Conservation (phyloP, 345 rosid species). For the Citrus inodora region DNA sequence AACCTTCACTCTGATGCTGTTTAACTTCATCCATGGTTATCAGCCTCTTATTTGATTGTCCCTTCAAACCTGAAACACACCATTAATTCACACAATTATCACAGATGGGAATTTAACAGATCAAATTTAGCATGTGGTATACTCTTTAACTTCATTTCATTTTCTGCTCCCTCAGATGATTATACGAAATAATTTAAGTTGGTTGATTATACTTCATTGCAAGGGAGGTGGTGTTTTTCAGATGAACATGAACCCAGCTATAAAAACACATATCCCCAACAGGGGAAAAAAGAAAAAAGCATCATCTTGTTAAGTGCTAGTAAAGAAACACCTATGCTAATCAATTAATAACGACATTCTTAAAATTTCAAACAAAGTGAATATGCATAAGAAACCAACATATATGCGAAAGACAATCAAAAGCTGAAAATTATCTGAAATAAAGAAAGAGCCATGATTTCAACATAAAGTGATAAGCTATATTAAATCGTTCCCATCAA, state of each 20-base stretch:
- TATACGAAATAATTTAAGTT: background rate
- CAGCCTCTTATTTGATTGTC: constrained; percentile 75
- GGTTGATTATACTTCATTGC: background rate
- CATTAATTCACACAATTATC: background rate
- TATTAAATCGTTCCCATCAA: background rate
- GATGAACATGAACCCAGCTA: background rate
- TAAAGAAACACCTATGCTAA: background rate
- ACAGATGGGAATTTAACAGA: background rate
- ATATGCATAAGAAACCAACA: background rate
- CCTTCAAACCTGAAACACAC: constrained; percentile 57
- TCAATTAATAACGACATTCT: background rate
- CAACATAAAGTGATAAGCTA: background rate
- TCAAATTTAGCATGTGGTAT: background rate
- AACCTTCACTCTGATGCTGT: constrained; percentile 64
- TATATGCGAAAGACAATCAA: background rate
- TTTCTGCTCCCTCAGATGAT: background rate
- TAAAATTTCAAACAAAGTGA: background rate
- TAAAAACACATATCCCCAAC: background rate
- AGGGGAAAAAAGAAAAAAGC: too few species aligned
- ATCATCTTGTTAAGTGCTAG: background rate
- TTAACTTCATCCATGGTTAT: constrained; percentile 75
- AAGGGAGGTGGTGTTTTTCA: background rate
- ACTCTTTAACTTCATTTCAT: background rate
- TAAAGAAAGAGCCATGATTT: background rate
- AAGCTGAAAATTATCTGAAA: background rate